Evolutionary conservation across 1,284 basidiomycete genomes (phyloP).

Genomic region (Leccinum angustisporum): DNA sequence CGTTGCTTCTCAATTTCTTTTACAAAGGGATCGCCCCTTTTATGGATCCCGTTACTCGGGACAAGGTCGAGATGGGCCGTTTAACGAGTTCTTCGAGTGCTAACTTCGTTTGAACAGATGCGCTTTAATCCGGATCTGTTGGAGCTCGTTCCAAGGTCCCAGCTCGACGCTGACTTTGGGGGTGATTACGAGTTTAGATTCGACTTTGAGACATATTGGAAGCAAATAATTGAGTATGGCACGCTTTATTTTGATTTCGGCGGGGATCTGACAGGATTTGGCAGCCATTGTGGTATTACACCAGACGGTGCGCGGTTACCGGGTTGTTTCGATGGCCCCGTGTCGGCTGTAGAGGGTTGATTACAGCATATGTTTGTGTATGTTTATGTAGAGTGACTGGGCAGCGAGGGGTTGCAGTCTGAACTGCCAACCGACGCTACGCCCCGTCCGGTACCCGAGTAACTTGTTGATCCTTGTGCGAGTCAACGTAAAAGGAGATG

Average conservation of each 20-base stretch:
- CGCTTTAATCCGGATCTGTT: constrained; percentile 83
- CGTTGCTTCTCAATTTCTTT: constrained; percentile 78
- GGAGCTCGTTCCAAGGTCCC: constrained; percentile 72
- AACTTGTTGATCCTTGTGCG: constrained; percentile 11
- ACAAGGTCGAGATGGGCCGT: constrained; percentile 59
- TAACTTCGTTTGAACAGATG: constrained; percentile 51
- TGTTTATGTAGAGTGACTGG: constrained; percentile 11
- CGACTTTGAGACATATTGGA: constrained; percentile 78
- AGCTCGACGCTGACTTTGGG: constrained; percentile 83
- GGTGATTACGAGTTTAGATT: constrained; percentile 79
- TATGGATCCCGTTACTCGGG: constrained; percentile 86
- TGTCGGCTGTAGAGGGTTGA: constrained; percentile 13
- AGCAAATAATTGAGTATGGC: constrained; percentile 65
- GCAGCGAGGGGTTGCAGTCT: constrained; percentile 3
- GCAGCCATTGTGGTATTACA: constrained; percentile 59
- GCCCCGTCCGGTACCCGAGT: constrained; percentile 15
- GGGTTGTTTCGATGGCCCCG: constrained; percentile 30
- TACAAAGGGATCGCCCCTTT: constrained; percentile 87
- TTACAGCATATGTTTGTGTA: constrained; percentile 24
- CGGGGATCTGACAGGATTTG: constrained; percentile 3
- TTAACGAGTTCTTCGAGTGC: neutral
- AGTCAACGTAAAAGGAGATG: constrained; percentile 23
- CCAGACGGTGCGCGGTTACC: constrained; percentile 55
- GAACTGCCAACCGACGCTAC: constrained; percentile 23
- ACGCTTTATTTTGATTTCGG: neutral